phyloP scores from a whole-genome alignment of 1,284 basidiomycete species.

The Apiotrichum sp. region DNA sequence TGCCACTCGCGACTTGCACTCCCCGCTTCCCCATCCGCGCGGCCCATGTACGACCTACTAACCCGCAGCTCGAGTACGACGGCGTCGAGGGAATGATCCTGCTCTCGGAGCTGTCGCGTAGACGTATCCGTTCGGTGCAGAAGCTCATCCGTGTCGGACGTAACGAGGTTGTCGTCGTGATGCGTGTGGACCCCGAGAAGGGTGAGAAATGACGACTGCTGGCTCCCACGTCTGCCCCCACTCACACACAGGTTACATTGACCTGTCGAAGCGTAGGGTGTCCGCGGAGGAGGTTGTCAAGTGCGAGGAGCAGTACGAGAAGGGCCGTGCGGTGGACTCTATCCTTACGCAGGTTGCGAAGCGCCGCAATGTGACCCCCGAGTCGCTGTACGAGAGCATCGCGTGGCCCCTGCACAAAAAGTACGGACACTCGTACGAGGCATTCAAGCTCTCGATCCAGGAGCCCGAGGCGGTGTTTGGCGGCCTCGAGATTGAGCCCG shows the following conservation, averaged over 20 bases:
- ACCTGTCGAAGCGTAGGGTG: slow-evolving; percentile 98
- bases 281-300: slow-evolving; percentile 97
- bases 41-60: no score
- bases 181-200: slow-evolving; percentile 99
- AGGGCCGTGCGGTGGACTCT: slow-evolving; percentile 89
- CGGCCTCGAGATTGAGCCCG: slow-evolving; percentile 56
- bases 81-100: slow-evolving; percentile 99
- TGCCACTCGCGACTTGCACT: no score
- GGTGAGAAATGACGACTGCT: slow-evolving; percentile 51
- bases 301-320: slow-evolving; percentile 98
- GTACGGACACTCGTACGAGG: slow-evolving; percentile 95
- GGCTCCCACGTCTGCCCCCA: neutral
- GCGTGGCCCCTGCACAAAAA: slow-evolving; percentile 89
- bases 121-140: slow-evolving; percentile 96
- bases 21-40: no score
- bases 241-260: slow-evolving; percentile 75
- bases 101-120: slow-evolving; percentile 89
- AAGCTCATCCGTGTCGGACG: slow-evolving; percentile 96
- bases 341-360: slow-evolving; percentile 92
- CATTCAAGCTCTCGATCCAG: slow-evolving; percentile 87
- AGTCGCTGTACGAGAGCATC: slow-evolving; percentile 77
- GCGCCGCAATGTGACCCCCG: slow-evolving; percentile 56
- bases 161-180: slow-evolving; percentile 97
- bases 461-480: slow-evolving; percentile 82
- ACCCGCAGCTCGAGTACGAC: slow-evolving; percentile 85